These are phyloP conservation scores for Mediolabrus comicus DNA, from an alignment of 108 stramenopile species.

Conservation along the genomic window DNA sequence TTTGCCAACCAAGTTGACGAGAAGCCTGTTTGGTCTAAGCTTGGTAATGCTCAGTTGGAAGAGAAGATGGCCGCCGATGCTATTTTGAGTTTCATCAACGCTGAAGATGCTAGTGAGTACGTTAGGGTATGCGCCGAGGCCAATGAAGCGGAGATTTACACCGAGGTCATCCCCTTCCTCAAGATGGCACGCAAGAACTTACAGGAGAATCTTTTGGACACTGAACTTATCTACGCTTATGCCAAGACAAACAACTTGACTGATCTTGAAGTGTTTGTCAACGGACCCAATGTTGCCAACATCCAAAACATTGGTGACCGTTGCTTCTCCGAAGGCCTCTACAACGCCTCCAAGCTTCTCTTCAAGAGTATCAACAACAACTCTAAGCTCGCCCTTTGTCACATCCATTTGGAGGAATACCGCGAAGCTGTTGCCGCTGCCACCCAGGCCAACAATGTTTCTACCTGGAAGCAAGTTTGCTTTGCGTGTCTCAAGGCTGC, in stretches of 20 bases:
- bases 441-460: constrained; percentile 96
- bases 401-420: constrained; percentile 97
- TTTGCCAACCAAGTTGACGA: constrained; percentile 96
- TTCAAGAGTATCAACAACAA: constrained; percentile 99
- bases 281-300: constrained; percentile 97
- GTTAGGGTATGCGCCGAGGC: constrained; percentile 94
- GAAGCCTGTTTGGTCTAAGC: constrained; percentile 98
- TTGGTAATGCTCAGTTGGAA: constrained; percentile 98
- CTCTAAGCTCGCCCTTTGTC: constrained; percentile 98
- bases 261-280: constrained; percentile 97
- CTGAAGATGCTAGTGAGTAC: constrained; percentile 95
- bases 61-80: constrained; percentile 95
- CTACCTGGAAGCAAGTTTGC: constrained; percentile 99
- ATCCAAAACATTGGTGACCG: constrained; percentile 96
- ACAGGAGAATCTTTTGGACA: constrained; percentile 98
- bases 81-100: constrained; percentile 97
- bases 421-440: constrained; percentile 99
- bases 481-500: constrained; percentile 94
- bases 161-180: constrained; percentile 95
- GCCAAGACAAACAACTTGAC: constrained; percentile 96
- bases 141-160: constrained; percentile 91
- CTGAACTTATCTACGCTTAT: constrained; percentile 96
- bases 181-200: constrained; percentile 98
- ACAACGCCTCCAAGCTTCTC: constrained; percentile 96
- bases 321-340: constrained; percentile 95